Percentiles rank a stretch among this genome's conserved stretches.
These are phyloP conservation scores for Tricholoma terreum DNA, from an alignment of 768 basidiomycete genomes.

Conservation along the genomic window DNA sequence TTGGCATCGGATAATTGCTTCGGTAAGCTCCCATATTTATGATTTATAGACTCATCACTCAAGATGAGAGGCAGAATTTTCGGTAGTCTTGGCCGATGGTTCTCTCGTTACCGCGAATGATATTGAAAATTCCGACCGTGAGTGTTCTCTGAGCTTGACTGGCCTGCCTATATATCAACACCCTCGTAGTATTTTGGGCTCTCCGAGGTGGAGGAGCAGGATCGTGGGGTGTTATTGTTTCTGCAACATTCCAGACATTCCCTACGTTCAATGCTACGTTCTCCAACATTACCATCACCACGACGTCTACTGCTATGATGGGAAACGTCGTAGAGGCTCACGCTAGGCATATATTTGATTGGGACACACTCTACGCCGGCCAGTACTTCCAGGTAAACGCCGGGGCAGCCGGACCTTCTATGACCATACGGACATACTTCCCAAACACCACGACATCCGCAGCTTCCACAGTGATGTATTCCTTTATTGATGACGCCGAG, in stretches of 20 bases:
- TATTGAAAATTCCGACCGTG: constrained; percentile 23
- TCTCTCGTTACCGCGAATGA: constrained; percentile 22
- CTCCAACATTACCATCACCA: constrained; percentile 14
- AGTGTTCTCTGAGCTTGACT: background rate
- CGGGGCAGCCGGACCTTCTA: background rate
- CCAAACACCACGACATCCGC: constrained; percentile 14
- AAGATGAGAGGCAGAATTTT: constrained; percentile 17
- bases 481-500: constrained; percentile 17
- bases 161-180: background rate
- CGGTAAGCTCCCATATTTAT: constrained; percentile 2
- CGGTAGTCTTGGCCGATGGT: constrained; percentile 30
- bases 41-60: background rate
- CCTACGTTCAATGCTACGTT: constrained; percentile 30
- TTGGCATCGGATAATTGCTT: constrained; percentile 22
- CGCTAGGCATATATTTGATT: constrained; percentile 35
- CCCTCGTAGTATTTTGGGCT: constrained; percentile 23
- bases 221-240: constrained; percentile 37
- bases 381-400: constrained; percentile 26
- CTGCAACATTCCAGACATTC: constrained; percentile 32
- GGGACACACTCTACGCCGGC: constrained; percentile 26
- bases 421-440: constrained; percentile 15
- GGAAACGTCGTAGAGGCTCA: constrained; percentile 27
- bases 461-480: constrained; percentile 15
- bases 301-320: constrained; percentile 15
- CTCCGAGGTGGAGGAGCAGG: constrained; percentile 28